Conservation (phyloP, 2,329 filamentous ascomycete genomes). For the Aspergillus ibericus region DNA sequence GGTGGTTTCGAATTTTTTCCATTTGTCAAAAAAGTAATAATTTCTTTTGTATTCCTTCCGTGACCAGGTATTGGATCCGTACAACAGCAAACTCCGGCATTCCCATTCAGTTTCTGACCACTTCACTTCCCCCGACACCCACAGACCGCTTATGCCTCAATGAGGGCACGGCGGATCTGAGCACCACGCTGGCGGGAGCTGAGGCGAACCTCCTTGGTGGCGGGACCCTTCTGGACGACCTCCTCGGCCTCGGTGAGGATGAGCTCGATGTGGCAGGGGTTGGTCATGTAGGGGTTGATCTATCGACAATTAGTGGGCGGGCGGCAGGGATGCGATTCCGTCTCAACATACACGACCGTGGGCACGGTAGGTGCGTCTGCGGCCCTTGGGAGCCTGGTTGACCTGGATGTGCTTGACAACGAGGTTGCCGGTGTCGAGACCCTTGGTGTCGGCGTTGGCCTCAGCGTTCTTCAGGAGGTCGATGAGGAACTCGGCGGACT, state of each 20-base stretch:
- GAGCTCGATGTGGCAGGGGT: conserved; percentile 99
- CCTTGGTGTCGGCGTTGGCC: conserved; percentile 95
- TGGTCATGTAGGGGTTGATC: conserved; percentile 99
- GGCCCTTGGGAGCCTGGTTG: conserved; percentile 99
- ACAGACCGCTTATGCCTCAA: conserved; percentile 50
- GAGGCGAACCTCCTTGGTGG: conserved; percentile 68
- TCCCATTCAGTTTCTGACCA: conserved; percentile 34
- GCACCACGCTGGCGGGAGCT: conserved; percentile 88
- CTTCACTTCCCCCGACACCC: conserved; percentile 28
- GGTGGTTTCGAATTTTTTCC: conserved; percentile 13
- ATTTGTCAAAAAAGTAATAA: conserved; percentile 19
- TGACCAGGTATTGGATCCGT: conserved; percentile 33
- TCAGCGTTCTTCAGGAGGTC: conserved; percentile 96
- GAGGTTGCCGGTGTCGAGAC: conserved; percentile 94
- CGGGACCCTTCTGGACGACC: conserved; percentile 85
- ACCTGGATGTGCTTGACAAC: conserved; percentile 99
- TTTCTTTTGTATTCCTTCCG: conserved; percentile 31
- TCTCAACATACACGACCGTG: conserved; percentile 90
- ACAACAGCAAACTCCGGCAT: conserved; percentile 40
- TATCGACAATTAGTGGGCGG: conserved; percentile 40
- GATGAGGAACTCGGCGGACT: conserved; percentile 98
- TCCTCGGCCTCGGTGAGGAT: conserved; percentile 98
- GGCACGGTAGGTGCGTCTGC: conserved; percentile 98
- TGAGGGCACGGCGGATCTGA: conserved; percentile 62
- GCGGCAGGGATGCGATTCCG: conserved; percentile 1